Conservation (phyloP, 106 monocot genomes). For the Apostasia ramifera region DNA sequence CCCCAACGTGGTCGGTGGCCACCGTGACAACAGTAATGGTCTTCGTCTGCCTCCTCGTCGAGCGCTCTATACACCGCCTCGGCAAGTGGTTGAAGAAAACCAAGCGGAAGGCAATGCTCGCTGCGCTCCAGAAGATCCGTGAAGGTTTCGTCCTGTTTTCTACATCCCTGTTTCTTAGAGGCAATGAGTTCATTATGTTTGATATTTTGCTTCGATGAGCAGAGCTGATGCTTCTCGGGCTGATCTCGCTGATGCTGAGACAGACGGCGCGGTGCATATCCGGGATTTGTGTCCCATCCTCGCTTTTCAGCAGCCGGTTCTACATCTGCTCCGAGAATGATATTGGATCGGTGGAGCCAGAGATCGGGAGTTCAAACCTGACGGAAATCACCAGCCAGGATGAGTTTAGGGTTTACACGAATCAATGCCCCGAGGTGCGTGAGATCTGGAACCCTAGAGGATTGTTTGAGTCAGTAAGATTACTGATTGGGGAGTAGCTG, state of each 20-base stretch:
- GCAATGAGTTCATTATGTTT: constrained; percentile 7
- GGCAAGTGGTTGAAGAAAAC: constrained; percentile 75
- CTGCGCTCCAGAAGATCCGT: constrained; percentile 72
- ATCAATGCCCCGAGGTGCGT: constrained; percentile 49
- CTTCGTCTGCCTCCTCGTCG: constrained; percentile 80
- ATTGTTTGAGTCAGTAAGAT: background rate
- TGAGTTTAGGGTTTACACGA: constrained; percentile 5
- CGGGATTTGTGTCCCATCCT: constrained; percentile 78
- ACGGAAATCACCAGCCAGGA: constrained; percentile 6
- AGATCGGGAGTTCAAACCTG: constrained; percentile 11
- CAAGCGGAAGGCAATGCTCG: constrained; percentile 87
- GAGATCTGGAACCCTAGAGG: background rate
- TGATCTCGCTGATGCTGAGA: constrained; percentile 80
- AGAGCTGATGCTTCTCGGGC: constrained; percentile 78
- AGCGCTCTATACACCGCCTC: constrained; percentile 66
- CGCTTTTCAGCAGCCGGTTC: constrained; percentile 64
- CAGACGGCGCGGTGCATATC: constrained; percentile 81
- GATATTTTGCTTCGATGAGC: constrained; percentile 12
- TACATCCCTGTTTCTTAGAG: background rate
- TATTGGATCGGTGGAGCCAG: constrained; percentile 12
- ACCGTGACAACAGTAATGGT: constrained; percentile 80
- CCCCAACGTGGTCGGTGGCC: constrained; percentile 90
- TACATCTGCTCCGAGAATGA: constrained; percentile 59
- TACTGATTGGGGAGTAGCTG: background rate
- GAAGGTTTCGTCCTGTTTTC: constrained; percentile 32